Base-by-base conservation (phyloP, 139 green algal genomes). In the Micractinium conductrix region DNA sequence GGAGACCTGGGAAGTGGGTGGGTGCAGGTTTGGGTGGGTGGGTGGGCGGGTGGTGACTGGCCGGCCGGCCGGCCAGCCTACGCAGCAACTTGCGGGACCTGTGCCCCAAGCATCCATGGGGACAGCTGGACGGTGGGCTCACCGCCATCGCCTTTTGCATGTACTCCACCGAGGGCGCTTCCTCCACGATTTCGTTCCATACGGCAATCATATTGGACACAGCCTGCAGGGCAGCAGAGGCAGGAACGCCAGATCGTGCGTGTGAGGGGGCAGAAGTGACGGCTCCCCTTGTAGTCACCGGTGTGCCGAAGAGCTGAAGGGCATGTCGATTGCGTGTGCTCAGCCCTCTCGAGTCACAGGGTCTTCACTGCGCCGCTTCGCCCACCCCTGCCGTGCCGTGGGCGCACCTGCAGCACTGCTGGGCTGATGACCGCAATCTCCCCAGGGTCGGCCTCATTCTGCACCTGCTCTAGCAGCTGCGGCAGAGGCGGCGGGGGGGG, bases 101-200 rank as follows among this genome's bases (percentile, higher is more conserved):
- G n/a, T n/a, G n/a, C n/a, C n/a, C n/a, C n/a, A n/a, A n/a, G n/a
- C n/a, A n/a, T n/a, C n/a, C n/a, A n/a, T n/a, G n/a, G n/a, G n/a
- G n/a, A n/a, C n/a, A n/a, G n/a, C n/a, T n/a, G n/a, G n/a, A n/a
- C n/a, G n/a, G n/a, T n/a, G n/a, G n/a, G 43, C 74, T 65, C 74
- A 80, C 74, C 74, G 58, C 28, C 74, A 80, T 80, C 7, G 74
- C 74, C 33, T 44, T 65, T 24, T 80, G 74, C 74, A 80, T 65
- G 74, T 45, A 80, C 45, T 81, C 53, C 24, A 81, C 37, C 8
- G 22, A 40, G 53, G 50, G 35, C 5, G 53, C 58, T 2, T 8
- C 4, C 8, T n/a, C 53, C 17, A 81, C 8, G 21, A 81, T 38
- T 6, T 28, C 37, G 26, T 81, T 81, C 75, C 38, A 53, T 8